phyloP scores from a whole-genome alignment of 208 protist genomes.

The Leishmania aethiopica region DNA sequence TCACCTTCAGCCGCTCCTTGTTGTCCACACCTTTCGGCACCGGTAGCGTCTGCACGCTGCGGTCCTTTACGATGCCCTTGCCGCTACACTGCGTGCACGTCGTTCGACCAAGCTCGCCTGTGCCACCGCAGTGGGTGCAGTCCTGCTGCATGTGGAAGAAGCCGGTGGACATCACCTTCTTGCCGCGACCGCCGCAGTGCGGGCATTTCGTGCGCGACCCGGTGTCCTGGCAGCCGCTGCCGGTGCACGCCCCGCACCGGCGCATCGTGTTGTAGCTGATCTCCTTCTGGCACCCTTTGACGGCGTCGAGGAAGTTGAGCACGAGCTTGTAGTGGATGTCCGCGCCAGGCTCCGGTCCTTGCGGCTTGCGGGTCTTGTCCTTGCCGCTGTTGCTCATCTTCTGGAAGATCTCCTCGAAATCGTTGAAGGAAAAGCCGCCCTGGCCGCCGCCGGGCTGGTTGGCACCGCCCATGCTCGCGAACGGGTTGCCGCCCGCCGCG shows the following conservation, averaged over 20 bases:
- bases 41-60: conserved; percentile 84
- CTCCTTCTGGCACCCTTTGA: conserved; percentile 88
- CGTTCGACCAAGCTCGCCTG: conserved; percentile 76
- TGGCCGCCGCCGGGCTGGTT: conserved; percentile 31
- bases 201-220: conserved; percentile 79
- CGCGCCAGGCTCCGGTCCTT: conserved; percentile 83
- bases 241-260: conserved; percentile 79
- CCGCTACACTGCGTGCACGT: conserved; percentile 87
- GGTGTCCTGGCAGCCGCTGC: conserved; percentile 83
- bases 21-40: conserved; percentile 90
- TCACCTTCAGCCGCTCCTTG: conserved; percentile 89
- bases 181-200: conserved; percentile 85
- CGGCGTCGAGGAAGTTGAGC: conserved; percentile 82
- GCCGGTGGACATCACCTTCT: conserved; percentile 91
- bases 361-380: conserved; percentile 85
- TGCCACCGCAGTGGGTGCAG: conserved; percentile 89
- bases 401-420: conserved; percentile 91
- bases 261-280: conserved; percentile 92
- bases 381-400: conserved; percentile 84
- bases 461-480: conserved; percentile 39
- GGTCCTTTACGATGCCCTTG: conserved; percentile 90
- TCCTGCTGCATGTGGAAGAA: conserved; percentile 94
- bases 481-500: conserved; percentile 57
- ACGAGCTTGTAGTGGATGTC: conserved; percentile 89
- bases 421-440: conserved; percentile 83